Evolutionary conservation across 768 basidiomycete species (phyloP), one percentile per base, ranked within the genome.

Genomic region (Hericium erinaceus): DNA sequence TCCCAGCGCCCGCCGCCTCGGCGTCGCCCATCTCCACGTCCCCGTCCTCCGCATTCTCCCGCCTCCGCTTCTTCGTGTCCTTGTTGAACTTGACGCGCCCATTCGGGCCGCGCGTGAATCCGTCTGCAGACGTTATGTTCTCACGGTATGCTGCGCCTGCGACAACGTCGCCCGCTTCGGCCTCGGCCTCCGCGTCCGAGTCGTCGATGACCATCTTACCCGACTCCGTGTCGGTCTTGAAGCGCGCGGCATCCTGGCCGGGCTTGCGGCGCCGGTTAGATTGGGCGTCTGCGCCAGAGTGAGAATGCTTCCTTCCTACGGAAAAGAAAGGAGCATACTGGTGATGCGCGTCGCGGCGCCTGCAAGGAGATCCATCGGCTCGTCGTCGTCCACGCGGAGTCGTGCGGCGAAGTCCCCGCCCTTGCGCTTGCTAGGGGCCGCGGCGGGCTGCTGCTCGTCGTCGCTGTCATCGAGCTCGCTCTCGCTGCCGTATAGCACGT

Each of bases 21-120:
- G 69, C 80, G 59, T 92, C 90, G 24, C 75, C 89, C 81, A 92
- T 87, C 60, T 92, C 88, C 54, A 90, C 75, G 59, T 89, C 69
- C n/a, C 78, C 82, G 6, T 74, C 75, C 16, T 82, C 82, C 58
- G 77, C 78, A 58, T 84, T 81, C 54, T 84, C 84, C 52, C 88
- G 80, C 59, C 93, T 74, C 58, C 93, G 84, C 70, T 95, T 94
- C 72, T 95, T 98, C 39, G 93, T 98, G 66, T 95, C 87, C 70
- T 97, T 98, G 76, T 97, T 92, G 74, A 98, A 98, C 70, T 92
- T 95, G 68, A 98, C 72, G 55, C 82, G 83, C 5, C 97, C 97
- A 60, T 82, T 84, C 1, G 84, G 75, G 22, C 92, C 90, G 28
- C 95, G 83, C 2, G 81, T 87, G 73, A 93, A 93, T 20, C 95